Evolutionary conservation across 2,329 filamentous ascomycete genomes (phyloP), one percentile per base, ranked within the genome.

Genomic region (Pochonia chlamydosporia): DNA sequence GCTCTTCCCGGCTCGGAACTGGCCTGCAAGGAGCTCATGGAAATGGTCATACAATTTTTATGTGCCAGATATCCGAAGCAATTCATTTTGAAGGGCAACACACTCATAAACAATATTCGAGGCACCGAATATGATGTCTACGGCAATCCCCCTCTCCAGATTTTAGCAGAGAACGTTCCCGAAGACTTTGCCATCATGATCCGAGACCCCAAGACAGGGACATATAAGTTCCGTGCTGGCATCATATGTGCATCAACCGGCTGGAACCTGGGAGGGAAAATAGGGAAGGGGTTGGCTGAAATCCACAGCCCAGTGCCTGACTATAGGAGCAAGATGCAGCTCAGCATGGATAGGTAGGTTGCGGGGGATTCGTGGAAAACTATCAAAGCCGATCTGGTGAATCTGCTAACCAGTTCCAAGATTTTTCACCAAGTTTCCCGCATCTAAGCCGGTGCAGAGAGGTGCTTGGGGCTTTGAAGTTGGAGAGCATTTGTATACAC

Each of bases 311-410:
- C 78, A 1, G 85, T 95, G 21, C 89, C 89, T 0, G 87, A 93
- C 57, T 95, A 93, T 63, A 87, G 87, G 54, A 84, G 88, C 62
- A 95, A 90, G 70, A 91, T 95, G 86, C 79, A 85, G 36, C 86
- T 89, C 53, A 90, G 85, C 36, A 92, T 95, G 85, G 88, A 95
- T 58, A 75, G 87, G 79, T 89, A 67, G 43, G 76, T 59, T 37
- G 23, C 24, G 26, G 26, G 26, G 26, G 26, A 13, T 28, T 28
- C 7, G 13, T 28, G 26, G 13, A 13, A 28, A 7, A 7, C 26
- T 13, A 28, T 8, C n/a, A 3, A 11, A 10, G 8, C 9, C 9
- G 13, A n/a, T n/a, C 6, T n/a, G 9, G 13, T n/a, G 7, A 18
- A 36, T 2, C 4, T 9, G 21, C 33, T 18, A 18, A 20, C n/a